Evolutionary conservation across 2,329 filamentous ascomycete genomes (phyloP).

Genomic region (Chrysoporthe cubensis): DNA sequence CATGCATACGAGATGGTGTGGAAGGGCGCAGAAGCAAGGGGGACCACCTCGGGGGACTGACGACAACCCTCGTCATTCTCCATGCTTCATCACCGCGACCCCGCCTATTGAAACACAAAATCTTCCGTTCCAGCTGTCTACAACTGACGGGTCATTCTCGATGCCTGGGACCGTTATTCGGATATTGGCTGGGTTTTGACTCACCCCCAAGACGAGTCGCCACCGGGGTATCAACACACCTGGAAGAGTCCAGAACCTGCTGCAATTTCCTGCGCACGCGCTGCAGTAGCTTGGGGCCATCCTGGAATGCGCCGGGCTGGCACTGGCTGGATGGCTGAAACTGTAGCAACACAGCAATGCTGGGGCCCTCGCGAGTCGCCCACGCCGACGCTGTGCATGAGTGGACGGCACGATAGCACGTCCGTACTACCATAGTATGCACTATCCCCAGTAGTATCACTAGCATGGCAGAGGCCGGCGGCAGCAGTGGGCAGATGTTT

Average conservation of each 20-base stretch:
- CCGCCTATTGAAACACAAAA: slow-evolving; percentile 14
- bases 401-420: not conserved
- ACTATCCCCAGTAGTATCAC: not conserved
- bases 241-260: not conserved
- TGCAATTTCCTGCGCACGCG: not conserved
- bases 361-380: slow-evolving; percentile 2
- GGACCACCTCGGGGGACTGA: slow-evolving; percentile 2
- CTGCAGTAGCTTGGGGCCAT: not conserved
- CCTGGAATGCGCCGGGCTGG: not conserved
- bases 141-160: not conserved
- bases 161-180: not conserved
- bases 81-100: not conserved
- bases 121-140: slow-evolving; percentile 3
- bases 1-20: slow-evolving; percentile 14
- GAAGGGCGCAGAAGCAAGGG: slow-evolving; percentile 14
- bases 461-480: not conserved
- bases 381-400: not conserved
- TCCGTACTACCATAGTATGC: too few relatives aligned
- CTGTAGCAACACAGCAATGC: not conserved
- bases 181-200: not conserved
- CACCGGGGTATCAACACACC: not conserved
- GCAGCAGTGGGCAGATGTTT: slow-evolving; percentile 9
- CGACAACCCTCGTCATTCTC: slow-evolving; percentile 9
- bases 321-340: slow-evolving; percentile 2
- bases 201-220: not conserved